phyloP scores from a whole-genome alignment of 2,329 filamentous ascomycete species.

The Cercospora nicotianae region DNA sequence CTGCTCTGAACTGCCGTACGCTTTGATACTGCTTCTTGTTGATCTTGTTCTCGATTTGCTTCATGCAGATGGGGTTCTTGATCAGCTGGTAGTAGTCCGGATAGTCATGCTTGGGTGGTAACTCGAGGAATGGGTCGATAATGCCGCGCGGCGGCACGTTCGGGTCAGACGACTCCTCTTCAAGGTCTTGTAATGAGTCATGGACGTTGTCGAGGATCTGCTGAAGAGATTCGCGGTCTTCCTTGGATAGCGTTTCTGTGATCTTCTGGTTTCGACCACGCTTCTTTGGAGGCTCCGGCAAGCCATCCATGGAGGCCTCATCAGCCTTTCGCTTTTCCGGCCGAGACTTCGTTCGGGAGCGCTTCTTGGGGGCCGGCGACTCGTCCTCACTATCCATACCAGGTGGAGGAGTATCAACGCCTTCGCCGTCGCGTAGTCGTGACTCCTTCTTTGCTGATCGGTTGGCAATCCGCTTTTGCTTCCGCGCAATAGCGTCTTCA shows the following conservation, averaged over 20 bases:
- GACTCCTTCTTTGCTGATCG: conserved; percentile 67
- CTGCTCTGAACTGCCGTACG: conserved; percentile 75
- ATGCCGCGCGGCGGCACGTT: conserved; percentile 70
- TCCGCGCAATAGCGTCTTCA: conserved; percentile 87
- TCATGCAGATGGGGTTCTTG: conserved; percentile 90
- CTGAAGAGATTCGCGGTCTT: conserved; percentile 76
- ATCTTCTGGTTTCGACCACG: conserved; percentile 71
- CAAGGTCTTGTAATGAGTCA: conserved; percentile 77
- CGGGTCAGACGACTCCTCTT: conserved; percentile 67
- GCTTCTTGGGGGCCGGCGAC: conserved; percentile 69
- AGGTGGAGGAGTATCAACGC: conserved; percentile 72
- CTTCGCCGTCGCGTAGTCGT: conserved; percentile 38
- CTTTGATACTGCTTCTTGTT: conserved; percentile 91
- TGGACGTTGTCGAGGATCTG: conserved; percentile 74
- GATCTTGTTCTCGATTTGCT: conserved; percentile 90
- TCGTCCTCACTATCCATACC: conserved; percentile 77
- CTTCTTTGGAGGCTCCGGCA: conserved; percentile 72
- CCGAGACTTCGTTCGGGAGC: conserved; percentile 73
- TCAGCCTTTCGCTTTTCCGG: conserved; percentile 85
- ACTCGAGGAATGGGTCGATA: conserved; percentile 90
- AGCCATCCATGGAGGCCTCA: conserved; percentile 65
- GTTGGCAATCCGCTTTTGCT: conserved; percentile 79
- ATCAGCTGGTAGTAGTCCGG: conserved; percentile 96
- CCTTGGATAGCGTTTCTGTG: conserved; percentile 61
- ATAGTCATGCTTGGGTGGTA: conserved; percentile 85